phyloP scores from a whole-genome alignment of 2,329 filamentous ascomycete species.

The Ramichloridium luteum region DNA sequence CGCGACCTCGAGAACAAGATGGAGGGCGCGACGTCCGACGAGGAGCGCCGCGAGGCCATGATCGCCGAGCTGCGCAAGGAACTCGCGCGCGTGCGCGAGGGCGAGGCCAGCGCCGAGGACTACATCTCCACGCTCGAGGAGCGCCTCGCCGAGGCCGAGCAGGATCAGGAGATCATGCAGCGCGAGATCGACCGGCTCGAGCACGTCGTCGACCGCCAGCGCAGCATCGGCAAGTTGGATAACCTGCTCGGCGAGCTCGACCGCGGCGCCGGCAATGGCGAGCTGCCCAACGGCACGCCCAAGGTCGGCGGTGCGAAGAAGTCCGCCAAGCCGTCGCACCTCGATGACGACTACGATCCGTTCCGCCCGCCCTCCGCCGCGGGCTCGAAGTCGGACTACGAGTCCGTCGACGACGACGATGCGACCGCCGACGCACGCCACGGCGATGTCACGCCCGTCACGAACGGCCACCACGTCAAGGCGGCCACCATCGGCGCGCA shows the following conservation, averaged over 20 bases:
- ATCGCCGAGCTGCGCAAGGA: conserved; percentile 84
- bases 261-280: conserved; percentile 7
- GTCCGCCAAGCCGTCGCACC: conserved; percentile 2
- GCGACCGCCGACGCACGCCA: conserved; percentile 7
- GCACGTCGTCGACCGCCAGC: conserved; percentile 87
- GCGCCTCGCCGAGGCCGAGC: conserved; percentile 85
- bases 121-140: conserved; percentile 97
- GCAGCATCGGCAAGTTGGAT: conserved; percentile 88
- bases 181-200: conserved; percentile 89
- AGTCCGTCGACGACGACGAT: conserved; percentile 10
- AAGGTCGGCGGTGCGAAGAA: conserved; percentile 16
- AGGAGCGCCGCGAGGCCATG: conserved; percentile 81
- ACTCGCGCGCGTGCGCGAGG: conserved; percentile 74
- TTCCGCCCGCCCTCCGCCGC: conserved; percentile 12
- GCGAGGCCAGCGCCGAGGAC: conserved; percentile 80
- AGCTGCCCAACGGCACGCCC: conserved; percentile 1
- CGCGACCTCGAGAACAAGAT: conserved; percentile 84
- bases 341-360: conserved; percentile 15
- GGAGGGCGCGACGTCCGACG: conserved; percentile 78
- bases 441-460: neutral
- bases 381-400: conserved; percentile 10
- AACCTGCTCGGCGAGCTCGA: conserved; percentile 86
- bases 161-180: conserved; percentile 93
- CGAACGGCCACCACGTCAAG: conserved; percentile 1
- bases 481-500: conserved; percentile 44